Evolutionary conservation across 352 stramenopile genomes (phyloP), one percentile per base, ranked within the genome.

Genomic region (Aphanomyces astaci): DNA sequence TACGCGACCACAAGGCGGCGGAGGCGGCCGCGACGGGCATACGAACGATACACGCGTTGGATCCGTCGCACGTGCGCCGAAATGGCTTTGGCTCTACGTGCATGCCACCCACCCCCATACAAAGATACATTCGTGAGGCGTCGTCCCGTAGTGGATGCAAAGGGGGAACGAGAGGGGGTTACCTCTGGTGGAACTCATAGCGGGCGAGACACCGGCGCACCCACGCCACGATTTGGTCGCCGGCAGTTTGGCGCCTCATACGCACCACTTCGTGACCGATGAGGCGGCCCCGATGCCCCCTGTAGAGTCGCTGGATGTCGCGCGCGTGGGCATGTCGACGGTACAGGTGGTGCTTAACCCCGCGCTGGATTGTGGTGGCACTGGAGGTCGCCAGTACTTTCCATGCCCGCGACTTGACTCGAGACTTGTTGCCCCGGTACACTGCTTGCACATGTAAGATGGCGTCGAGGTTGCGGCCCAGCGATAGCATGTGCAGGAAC

Each of bases 41-140:
- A 79, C 0, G 78, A 79, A 9, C 81, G 77, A 71, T 77, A 87
- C 0, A 81, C 69, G 0, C 78, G 81, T 48, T 91, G 81, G 49
- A 89, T 88, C 10, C 65, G 55, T 19, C 75, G 49, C 4, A 78
- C 75, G 19, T 77, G 65, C 19, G 17, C 19, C 11, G 62, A 13
- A 33, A 68, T 68, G 0, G 13, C 36, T 9, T n/a, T 10, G 25
- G 33, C 53, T 11, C 62, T 68, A 68, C 28, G 10, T 24, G 19
- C 0, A 36, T 57, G n/a, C 13, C 19, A 9, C n/a, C n/a, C n/a
- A n/a, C n/a, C n/a, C n/a, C n/a, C n/a, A n/a, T n/a, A n/a, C n/a
- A n/a, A n/a, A n/a, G n/a, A n/a, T n/a, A n/a, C n/a, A n/a, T n/a
- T n/a, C n/a, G n/a, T n/a, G n/a, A n/a, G n/a, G n/a, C n/a, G n/a